These are phyloP conservation scores for Leccinum subrobustum DNA, from an alignment of 1,284 basidiomycete genomes.

Conservation along the genomic window DNA sequence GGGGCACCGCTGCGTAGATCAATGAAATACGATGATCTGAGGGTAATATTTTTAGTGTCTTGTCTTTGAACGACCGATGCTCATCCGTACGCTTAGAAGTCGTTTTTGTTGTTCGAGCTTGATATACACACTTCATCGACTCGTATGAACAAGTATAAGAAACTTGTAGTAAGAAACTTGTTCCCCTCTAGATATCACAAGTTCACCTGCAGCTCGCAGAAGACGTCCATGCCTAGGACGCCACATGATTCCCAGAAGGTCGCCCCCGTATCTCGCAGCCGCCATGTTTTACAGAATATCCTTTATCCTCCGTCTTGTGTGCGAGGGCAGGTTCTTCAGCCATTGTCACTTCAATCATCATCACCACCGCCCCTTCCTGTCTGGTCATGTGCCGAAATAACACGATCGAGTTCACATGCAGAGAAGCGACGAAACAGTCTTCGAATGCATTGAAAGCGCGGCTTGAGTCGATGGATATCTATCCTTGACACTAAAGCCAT, in stretches of 20 bases:
- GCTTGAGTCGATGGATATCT: constrained; percentile 14
- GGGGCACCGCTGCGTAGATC: background rate
- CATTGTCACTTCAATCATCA: background rate
- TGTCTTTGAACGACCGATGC: background rate
- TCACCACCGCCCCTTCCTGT: background rate
- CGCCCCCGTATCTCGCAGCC: background rate
- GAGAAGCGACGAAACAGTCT: constrained; percentile 10
- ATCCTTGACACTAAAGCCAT: constrained; percentile 7
- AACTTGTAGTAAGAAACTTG: constrained; percentile 10
- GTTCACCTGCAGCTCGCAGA: background rate
- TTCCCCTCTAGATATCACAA: background rate
- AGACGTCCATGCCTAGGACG: background rate
- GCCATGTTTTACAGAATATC: constrained; percentile 6
- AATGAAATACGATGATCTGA: background rate
- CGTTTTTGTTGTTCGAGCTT: background rate
- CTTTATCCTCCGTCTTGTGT: constrained; percentile 4
- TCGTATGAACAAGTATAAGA: constrained; percentile 3
- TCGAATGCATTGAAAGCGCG: constrained; percentile 7
- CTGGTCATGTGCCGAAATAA: constrained; percentile 25
- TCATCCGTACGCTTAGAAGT: constrained; percentile 12
- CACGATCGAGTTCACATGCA: constrained; percentile 11
- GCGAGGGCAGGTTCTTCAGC: background rate
- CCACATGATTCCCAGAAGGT: background rate
- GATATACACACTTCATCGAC: background rate
- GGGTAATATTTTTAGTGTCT: background rate